phyloP scores from a whole-genome alignment of 148 eudicot species.

The Amaranthus hypochondriacus region DNA sequence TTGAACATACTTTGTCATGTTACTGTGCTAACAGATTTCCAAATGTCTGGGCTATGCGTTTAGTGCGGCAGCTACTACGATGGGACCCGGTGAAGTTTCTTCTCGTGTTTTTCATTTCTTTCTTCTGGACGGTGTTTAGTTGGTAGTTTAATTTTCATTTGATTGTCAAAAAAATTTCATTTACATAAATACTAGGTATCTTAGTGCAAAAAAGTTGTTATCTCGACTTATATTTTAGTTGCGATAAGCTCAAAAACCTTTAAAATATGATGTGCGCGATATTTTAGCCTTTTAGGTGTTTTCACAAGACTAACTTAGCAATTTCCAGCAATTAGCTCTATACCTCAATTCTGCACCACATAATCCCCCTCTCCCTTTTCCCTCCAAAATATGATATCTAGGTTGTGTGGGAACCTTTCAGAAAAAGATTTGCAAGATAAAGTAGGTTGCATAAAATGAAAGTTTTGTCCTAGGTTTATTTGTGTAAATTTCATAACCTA shows the following conservation, averaged over 20 bases:
- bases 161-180: background rate
- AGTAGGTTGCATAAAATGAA: background rate
- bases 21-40: conserved; percentile 63
- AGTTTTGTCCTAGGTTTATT: background rate
- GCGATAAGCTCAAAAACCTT: background rate
- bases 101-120: background rate
- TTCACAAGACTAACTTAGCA: too few species aligned
- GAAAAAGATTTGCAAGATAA: too few species aligned
- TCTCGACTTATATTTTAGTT: background rate
- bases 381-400: too few species aligned
- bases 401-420: too few species aligned
- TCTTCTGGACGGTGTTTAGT: too few species aligned
- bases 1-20: background rate
- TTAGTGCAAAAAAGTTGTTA: background rate
- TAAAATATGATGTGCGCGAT: too few species aligned
- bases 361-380: background rate
- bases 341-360: background rate
- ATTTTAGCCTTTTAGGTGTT: too few species aligned
- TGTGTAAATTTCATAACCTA: too few species aligned
- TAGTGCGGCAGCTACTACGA: conserved; percentile 75
- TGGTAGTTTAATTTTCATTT: background rate
- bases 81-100: conserved; percentile 85
- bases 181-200: background rate
- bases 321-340: background rate
- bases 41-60: conserved; percentile 80